A percentile compares a stretch with the other conserved stretches of the same genome.
Conservation (phyloP, 225 moss, liverwort and hornwort genomes). For the Thuidium tamariscinum region DNA sequence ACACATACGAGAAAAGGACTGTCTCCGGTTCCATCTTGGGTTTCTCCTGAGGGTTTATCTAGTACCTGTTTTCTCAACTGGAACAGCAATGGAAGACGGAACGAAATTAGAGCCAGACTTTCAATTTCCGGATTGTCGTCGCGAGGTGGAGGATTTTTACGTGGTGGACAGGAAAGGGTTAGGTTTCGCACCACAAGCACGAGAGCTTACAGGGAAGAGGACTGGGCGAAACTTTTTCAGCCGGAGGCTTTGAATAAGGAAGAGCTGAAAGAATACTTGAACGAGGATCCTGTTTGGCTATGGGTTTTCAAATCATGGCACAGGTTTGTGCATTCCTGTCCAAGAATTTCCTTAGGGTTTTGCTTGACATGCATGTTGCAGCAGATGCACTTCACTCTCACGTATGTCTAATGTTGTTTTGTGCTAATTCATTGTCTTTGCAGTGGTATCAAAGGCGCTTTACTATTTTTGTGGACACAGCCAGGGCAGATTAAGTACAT, state of each 20-base stretch:
- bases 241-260: slow-evolving; percentile 23
- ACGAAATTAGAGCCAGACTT: not conserved
- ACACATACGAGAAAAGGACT: not conserved
- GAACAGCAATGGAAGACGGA: not conserved
- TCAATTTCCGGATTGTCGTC: not conserved
- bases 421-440: not conserved
- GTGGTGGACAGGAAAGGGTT: not conserved
- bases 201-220: slow-evolving; percentile 43
- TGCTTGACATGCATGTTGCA: not conserved
- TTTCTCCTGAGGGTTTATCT: not conserved
- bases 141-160: not conserved
- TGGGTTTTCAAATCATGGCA: slow-evolving; percentile 47
- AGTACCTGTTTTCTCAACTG: not conserved
- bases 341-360: not conserved
- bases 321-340: slow-evolving; percentile 18
- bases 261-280: slow-evolving; percentile 21
- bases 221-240: slow-evolving; percentile 35
- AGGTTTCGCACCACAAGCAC: not conserved
- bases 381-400: not conserved
- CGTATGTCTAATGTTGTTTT: not conserved
- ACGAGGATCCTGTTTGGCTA: slow-evolving; percentile 45
- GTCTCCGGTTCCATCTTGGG: not conserved
- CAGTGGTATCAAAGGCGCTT: slow-evolving; percentile 27
- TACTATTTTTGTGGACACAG: slow-evolving; percentile 39
- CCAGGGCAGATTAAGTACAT: slow-evolving; percentile 33